phyloP scores from a whole-genome alignment of 257 asterid species.

The Mitragyna speciosa region DNA sequence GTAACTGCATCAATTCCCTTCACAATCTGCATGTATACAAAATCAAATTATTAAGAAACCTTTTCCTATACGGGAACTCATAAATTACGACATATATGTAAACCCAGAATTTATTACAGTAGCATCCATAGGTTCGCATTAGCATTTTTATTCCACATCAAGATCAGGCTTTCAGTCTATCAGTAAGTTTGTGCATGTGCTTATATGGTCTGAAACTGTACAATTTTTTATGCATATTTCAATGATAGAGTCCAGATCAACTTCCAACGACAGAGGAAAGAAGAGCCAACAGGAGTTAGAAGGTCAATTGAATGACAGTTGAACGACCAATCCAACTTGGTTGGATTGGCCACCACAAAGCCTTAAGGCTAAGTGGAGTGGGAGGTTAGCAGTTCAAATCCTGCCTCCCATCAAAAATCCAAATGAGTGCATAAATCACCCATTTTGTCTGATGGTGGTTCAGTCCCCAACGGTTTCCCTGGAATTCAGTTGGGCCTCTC shows the following conservation, averaged over 20 bases:
- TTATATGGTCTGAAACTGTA: not conserved
- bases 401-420: too few relatives aligned
- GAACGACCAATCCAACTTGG: too few relatives aligned
- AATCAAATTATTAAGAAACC: constrained; percentile 20
- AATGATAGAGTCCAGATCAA: not conserved
- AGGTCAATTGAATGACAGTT: not conserved
- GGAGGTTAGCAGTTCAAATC: too few relatives aligned
- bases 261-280: not conserved
- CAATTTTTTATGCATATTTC: not conserved
- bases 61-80: constrained; percentile 7
- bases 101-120: not conserved
- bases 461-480: too few relatives aligned
- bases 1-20: constrained; percentile 96
- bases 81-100: not conserved
- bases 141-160: not conserved
- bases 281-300: not conserved
- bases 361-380: too few relatives aligned
- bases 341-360: too few relatives aligned
- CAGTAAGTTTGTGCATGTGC: not conserved
- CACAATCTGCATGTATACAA: constrained; percentile 61
- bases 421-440: too few relatives aligned
- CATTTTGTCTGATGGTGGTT: too few relatives aligned
- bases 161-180: not conserved
- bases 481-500: too few relatives aligned
- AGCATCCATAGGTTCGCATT: not conserved